These are phyloP conservation scores for Trypanosoma cruzi DNA, from an alignment of 208 protist species.

Conservation along the genomic window DNA sequence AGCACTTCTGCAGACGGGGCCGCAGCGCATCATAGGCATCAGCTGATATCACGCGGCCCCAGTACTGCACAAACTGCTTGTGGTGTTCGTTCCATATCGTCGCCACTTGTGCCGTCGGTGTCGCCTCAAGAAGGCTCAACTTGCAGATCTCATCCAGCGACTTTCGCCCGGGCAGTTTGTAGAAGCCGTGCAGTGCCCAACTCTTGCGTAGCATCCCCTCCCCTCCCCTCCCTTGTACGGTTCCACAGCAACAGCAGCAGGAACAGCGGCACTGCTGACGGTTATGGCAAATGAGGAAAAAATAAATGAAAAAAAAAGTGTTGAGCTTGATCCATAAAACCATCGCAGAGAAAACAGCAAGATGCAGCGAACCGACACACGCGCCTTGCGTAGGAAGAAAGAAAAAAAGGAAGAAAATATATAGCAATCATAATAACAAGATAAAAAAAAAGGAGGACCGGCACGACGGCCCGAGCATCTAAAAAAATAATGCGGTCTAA, in stretches of 20 bases:
- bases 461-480: background rate
- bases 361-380: background rate
- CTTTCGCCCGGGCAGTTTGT: constrained; percentile 86
- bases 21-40: constrained; percentile 84
- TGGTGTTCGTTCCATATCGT: constrained; percentile 90
- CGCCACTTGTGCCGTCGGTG: constrained; percentile 75
- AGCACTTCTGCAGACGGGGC: constrained; percentile 75
- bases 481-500: background rate
- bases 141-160: constrained; percentile 88
- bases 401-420: background rate
- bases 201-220: constrained; percentile 45
- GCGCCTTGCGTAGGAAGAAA: background rate
- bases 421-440: background rate
- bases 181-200: constrained; percentile 36
- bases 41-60: constrained; percentile 78
- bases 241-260: background rate
- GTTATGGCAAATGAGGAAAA: constrained; percentile 8
- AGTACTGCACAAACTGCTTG: constrained; percentile 91
- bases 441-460: constrained; percentile 20
- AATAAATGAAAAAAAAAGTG: background rate
- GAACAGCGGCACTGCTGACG: no score
- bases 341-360: no score
- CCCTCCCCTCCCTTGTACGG: background rate
- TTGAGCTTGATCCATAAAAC: background rate
- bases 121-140: constrained; percentile 73